Evolutionary conservation across 257 asterid genomes (phyloP), one percentile per base, ranked within the genome.

Genomic region (Solanum sitiens): DNA sequence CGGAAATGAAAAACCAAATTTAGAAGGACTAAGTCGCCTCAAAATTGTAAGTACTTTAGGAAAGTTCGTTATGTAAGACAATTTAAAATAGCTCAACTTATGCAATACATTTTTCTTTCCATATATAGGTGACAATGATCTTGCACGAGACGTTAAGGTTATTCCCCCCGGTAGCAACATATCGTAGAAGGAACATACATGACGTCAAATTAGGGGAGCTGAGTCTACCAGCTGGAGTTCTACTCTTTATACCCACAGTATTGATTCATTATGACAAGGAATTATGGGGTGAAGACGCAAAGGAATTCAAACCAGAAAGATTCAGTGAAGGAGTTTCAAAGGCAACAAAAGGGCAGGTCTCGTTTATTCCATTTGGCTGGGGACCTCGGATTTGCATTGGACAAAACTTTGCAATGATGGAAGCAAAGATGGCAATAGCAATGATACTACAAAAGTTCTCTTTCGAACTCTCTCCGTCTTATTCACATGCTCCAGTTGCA

Each of bases 331-430:
- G 93, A 35, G 86, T 86, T 14, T 86, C 88, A 1, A 91, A 85
- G 70, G 93, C 91, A 72, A 84, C 88, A 12, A 88, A 89, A 6
- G 90, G 88, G n/a, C 89, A 71, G 6, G 9, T 83, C n/a, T 56
- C 85, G 3, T 91, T 86, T 75, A 77, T 91, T 30, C 93, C 93
- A 42, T 91, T 89, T 84, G 35, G 35, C 88, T 13, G 42, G 93
- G 92, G 93, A 12, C 93, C 93, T 23, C 72, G 92, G 21, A 33
- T 88, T n/a, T 91, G 93, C 35, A 89, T 91, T 1, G 92, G 93
- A 16, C 90, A 88, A 35, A 87, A 89, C 85, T 91, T 89, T 35
- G 80, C 93, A 8, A 74, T 89, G 91, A 14, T 91, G 40, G 93
- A 91, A 85, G 91, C 89, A 16, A 91, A 88, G 80, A 6, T 91